Conservation (phyloP, 2,329 filamentous ascomycete species). For the Alternaria incomplexa region DNA sequence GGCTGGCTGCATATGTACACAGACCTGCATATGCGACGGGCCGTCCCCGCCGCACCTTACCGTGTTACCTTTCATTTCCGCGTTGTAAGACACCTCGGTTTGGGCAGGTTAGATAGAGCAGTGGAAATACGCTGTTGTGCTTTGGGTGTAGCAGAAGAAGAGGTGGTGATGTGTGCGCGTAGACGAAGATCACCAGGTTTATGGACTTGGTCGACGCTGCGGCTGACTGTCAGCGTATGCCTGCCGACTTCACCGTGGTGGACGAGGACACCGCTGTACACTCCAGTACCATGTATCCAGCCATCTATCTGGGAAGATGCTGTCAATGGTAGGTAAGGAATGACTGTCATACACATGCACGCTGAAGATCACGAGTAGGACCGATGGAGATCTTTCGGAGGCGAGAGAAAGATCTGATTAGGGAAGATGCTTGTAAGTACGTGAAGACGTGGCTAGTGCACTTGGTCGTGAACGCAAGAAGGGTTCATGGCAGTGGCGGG, state of each 20-base stretch:
- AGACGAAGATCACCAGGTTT: not conserved
- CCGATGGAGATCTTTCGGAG: not conserved
- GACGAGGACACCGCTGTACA: not conserved
- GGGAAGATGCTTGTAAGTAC: not conserved
- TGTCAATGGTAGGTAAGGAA: not conserved
- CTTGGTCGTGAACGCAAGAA: not conserved
- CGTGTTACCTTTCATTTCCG: not conserved
- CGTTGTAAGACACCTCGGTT: not conserved
- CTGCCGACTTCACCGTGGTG: not conserved
- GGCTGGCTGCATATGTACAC: not conserved
- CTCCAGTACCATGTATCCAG: not conserved
- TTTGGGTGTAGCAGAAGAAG: not conserved
- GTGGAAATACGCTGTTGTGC: not conserved
- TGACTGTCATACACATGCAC: not conserved
- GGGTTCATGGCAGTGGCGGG: not conserved
- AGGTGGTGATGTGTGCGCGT: not conserved
- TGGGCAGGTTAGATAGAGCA: not conserved
- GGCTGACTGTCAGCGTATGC: not conserved
- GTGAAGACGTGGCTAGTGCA: not conserved
- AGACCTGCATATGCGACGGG: not conserved
- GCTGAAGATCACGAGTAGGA: not conserved
- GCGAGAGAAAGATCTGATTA: not conserved
- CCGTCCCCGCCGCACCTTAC: not conserved
- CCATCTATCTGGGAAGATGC: not conserved
- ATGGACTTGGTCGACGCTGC: not conserved